Conservation (phyloP, 352 stramenopile genomes). For the Blastocystis hominis region DNA sequence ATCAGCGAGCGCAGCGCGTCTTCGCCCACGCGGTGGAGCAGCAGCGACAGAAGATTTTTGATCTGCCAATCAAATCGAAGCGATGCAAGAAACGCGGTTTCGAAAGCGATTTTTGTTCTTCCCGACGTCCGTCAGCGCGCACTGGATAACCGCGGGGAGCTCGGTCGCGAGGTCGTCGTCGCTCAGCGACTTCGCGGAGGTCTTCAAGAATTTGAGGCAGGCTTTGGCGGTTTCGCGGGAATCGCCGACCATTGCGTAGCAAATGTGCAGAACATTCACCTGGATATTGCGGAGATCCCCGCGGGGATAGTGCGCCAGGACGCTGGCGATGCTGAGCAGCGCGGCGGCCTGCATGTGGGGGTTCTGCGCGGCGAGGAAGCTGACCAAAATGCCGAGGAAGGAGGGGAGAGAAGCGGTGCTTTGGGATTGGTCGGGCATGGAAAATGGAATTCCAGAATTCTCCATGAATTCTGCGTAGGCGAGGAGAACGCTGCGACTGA, state of each 20-base stretch:
- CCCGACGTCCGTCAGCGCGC: neutral
- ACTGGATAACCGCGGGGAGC: neutral
- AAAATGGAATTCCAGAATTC: neutral
- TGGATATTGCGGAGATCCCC: slow-evolving; percentile 51
- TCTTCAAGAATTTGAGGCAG: slow-evolving; percentile 41
- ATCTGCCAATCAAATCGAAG: neutral
- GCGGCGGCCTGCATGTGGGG: slow-evolving; percentile 54
- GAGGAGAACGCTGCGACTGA: slow-evolving; percentile 38
- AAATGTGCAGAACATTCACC: slow-evolving; percentile 66
- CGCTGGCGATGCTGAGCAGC: neutral
- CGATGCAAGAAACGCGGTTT: neutral
- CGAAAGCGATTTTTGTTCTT: slow-evolving; percentile 8
- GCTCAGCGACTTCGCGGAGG: neutral
- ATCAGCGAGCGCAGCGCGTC: neutral
- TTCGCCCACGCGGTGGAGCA: neutral
- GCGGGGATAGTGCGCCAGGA: slow-evolving; percentile 28
- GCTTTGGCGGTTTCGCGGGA: slow-evolving; percentile 58
- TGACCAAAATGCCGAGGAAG: slow-evolving; percentile 58
- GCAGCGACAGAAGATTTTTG: neutral
- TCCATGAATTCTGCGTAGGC: slow-evolving; percentile 67
- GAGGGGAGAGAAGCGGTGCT: slow-evolving; percentile 53
- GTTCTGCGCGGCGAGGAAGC: slow-evolving; percentile 65
- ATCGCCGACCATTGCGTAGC: slow-evolving; percentile 47
- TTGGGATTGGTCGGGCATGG: neutral
- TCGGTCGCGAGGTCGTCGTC: neutral